phyloP scores from a whole-genome alignment of 2,329 filamentous ascomycete species.

The Exophiala mesophila region DNA sequence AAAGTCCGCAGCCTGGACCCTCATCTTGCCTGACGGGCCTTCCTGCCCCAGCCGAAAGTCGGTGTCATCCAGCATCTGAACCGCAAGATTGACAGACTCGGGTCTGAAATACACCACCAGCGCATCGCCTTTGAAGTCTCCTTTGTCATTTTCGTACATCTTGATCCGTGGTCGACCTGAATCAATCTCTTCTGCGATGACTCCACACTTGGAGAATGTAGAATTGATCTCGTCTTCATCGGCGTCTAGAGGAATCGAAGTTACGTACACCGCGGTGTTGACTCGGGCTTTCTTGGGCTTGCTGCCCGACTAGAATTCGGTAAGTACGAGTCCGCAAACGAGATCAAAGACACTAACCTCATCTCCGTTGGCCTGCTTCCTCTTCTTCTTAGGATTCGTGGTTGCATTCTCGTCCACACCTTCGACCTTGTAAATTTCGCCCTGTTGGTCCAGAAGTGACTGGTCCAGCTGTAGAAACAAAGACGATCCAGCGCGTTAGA shows the following conservation, averaged over 20 bases:
- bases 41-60: conserved; percentile 66
- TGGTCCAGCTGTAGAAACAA: conserved; percentile 50
- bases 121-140: conserved; percentile 88
- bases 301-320: conserved; percentile 28
- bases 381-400: conserved; percentile 47
- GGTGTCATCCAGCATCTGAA: conserved; percentile 51
- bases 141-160: conserved; percentile 76
- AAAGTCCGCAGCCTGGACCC: conserved; percentile 76
- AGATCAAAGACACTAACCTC: conserved; percentile 40
- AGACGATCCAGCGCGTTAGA: conserved; percentile 21
- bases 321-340: too few species aligned
- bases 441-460: conserved; percentile 55
- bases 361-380: conserved; percentile 48
- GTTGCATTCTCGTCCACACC: conserved; percentile 56
- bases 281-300: conserved; percentile 45
- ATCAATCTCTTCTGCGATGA: conserved; percentile 92
- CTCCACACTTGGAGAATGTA: conserved; percentile 80
- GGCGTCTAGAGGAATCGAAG: conserved; percentile 74
- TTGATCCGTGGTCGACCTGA: conserved; percentile 84
- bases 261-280: conserved; percentile 91
- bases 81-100: conserved; percentile 71
- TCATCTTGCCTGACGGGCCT: conserved; percentile 59
- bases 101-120: conserved; percentile 92
- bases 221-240: conserved; percentile 75
- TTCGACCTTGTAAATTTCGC: conserved; percentile 55